Percentiles rank a stretch among this genome's conserved stretches.
Evolutionary conservation across 2,329 filamentous ascomycete genomes (phyloP).

Genomic region (Cladosporium sp.): DNA sequence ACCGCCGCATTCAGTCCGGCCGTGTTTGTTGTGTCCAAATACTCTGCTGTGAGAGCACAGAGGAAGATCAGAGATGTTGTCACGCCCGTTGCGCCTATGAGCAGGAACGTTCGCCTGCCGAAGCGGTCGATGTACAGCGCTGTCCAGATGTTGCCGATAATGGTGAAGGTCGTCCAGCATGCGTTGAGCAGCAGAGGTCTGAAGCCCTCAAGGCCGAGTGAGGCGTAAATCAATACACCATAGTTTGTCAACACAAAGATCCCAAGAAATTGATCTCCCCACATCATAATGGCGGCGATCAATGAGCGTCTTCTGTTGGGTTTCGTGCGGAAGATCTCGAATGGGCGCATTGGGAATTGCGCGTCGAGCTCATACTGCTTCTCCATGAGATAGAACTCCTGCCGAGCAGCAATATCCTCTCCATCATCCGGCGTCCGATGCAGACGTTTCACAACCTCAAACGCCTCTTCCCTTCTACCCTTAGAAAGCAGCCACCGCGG

Average conservation of each 20-base stretch:
- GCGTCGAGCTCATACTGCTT: conserved; percentile 41
- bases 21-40: conserved; percentile 31
- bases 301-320: conserved; percentile 38
- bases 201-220: conserved; percentile 34
- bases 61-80: conserved; percentile 39
- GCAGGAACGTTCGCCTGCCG: conserved; percentile 39
- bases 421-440: conserved; percentile 39
- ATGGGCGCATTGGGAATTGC: conserved; percentile 29
- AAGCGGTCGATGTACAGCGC: conserved; percentile 36
- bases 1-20: conserved; percentile 35
- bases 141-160: conserved; percentile 39
- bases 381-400: conserved; percentile 42
- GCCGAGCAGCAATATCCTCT: conserved; percentile 34
- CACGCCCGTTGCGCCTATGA: conserved; percentile 39
- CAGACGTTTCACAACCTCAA: conserved; percentile 38
- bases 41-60: conserved; percentile 33
- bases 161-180: conserved; percentile 39
- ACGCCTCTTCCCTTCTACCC: conserved; percentile 37
- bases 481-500: conserved; percentile 43
- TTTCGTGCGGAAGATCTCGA: conserved; percentile 40
- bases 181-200: conserved; percentile 42
- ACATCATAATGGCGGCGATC: conserved; percentile 39
- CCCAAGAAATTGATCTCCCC: conserved; percentile 21
- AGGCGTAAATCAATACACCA: conserved; percentile 36
- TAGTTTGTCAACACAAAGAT: conserved; percentile 35